Evolutionary conservation across 371 early-diverging fungal species (phyloP), one percentile per base, ranked within the genome.

Genomic region (Mucor saturninus): DNA sequence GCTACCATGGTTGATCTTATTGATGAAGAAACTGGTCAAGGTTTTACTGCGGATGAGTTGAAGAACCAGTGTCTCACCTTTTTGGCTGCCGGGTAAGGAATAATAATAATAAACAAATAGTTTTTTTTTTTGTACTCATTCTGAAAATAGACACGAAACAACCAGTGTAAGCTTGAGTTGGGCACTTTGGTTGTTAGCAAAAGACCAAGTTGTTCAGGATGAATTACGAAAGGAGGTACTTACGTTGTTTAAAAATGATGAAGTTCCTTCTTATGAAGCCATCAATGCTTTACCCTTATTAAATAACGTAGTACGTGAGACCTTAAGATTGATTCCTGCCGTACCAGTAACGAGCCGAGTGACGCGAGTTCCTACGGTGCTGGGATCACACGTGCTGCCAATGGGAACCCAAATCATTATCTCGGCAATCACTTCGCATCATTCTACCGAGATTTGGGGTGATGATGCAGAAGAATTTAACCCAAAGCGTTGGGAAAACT

Each of bases 381-480:
- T 86, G 0, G 81, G 83, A 1, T 65, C 66, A 9, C 56, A 83
- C 52, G 61, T 67, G 2, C 58, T 88, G 13, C 88, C 90, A 6
- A 86, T 85, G 65, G 83, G 83, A 0, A 83, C 85, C 0, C 50
- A 31, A 28, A 59, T 87, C 28, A 74, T 84, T 42, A 61, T 86
- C 15, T 57, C 72, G 1, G 71, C 76, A 0, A 79, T 79, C 32
- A 73, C 72, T 6, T 76, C 69, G 13, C 87, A 87, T 46, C 80
- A 78, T 54, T 72, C 73, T 53, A 74, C 62, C 56, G 69, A 73
- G 10, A 73, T 77, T 57, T 91, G 89, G 91, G 91, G 91, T 3
- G 81, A 81, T 13, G 87, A 90, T 65, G 86, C 79, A 2, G 74
- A 85, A 54, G 77, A 76, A 37, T 90, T 88, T 62, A 74, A 79